Conservation (phyloP, 495 filamentous ascomycete genomes). For the Chaetomium cochliodes region DNA sequence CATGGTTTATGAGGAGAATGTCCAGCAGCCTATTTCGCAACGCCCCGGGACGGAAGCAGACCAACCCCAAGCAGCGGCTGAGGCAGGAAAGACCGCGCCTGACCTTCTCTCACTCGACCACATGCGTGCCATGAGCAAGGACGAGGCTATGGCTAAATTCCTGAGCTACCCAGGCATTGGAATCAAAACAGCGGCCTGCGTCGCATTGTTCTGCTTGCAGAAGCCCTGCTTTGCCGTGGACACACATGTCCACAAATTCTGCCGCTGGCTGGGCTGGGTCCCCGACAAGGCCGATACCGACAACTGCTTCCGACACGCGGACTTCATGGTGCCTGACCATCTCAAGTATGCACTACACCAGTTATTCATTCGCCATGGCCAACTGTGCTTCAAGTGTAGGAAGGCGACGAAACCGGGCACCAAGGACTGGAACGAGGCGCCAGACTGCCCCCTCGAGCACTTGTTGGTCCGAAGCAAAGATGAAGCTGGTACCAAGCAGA, state of each 20-base stretch:
- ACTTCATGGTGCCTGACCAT: slow-evolving; percentile 76
- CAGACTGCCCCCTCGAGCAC: slow-evolving; percentile 50
- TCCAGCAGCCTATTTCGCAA: slow-evolving; percentile 29
- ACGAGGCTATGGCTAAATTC: slow-evolving; percentile 71
- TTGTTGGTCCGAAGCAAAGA: slow-evolving; percentile 40
- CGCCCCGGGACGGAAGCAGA: neutral
- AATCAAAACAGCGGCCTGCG: slow-evolving; percentile 87
- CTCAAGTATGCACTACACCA: slow-evolving; percentile 89
- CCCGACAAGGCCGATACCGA: slow-evolving; percentile 61
- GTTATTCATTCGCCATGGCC: slow-evolving; percentile 83
- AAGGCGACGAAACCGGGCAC: slow-evolving; percentile 52
- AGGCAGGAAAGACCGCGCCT: neutral
- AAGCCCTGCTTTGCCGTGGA: slow-evolving; percentile 81
- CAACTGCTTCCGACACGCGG: slow-evolving; percentile 74
- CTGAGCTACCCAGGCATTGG: slow-evolving; percentile 81
- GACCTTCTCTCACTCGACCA: slow-evolving; percentile 68
- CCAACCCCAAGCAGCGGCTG: neutral
- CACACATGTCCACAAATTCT: slow-evolving; percentile 79
- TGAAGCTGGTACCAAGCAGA: slow-evolving; percentile 14
- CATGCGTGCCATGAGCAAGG: slow-evolving; percentile 62
- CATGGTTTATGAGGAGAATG: slow-evolving; percentile 69
- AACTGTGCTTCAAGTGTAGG: slow-evolving; percentile 73
- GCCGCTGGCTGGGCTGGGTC: slow-evolving; percentile 84
- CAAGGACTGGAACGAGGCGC: slow-evolving; percentile 43
- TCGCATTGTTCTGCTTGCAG: slow-evolving; percentile 75